Evolutionary conservation across 2,329 filamentous ascomycete genomes (phyloP), one percentile per base, ranked within the genome.

Genomic region (Aspergillus versicolor): DNA sequence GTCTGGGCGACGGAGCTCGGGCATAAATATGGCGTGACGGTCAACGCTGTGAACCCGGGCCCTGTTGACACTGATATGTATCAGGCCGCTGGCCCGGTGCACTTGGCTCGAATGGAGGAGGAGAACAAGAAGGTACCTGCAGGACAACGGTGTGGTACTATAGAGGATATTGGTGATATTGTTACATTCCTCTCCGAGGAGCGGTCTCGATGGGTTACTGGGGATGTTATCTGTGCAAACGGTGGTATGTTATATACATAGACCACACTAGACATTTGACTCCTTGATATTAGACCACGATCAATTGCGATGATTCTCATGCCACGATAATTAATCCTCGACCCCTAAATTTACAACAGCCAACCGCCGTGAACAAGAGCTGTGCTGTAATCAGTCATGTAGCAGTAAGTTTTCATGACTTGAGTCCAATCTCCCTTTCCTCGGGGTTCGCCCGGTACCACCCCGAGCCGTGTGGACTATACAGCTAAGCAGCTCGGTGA

Each of bases 1-100:
- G 81, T 81, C 0, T 87, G 84, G 84, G 77, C 81, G 5, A 63
- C 58, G 5, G 69, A 73, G 32, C 48, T 72, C 41, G 63, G 67
- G 0, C 63, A 61, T 5, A 61, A 64, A 22, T 71, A 71, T 53
- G 67, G 67, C 2, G 62, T 65, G 47, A 72, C 70, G 2, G 65
- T 72, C 3, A 72, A 71, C 45, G 61, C 61, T 4, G 67, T 72
- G 3, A 68, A 65, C 27, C 69, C 69, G 0, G 68, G 69, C 9
- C 66, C 68, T 1, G 65, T 67, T 7, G 63, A 63, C 52, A 68
- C 66, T 19, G 61, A 62, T 47, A 62, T 63, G 57, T 63, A 61
- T 44, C 61, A 58, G 27, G 53, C 54, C 17, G 59, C 61, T 4
- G 56, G 59, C 2, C 43, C 44, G 24, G 58, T 62, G 37, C 58